A percentile compares a stretch with the other conserved stretches of the same genome.
Evolutionary conservation across 1,139 yeast species (phyloP).

Genomic region (Suhomyces atakaporum): DNA sequence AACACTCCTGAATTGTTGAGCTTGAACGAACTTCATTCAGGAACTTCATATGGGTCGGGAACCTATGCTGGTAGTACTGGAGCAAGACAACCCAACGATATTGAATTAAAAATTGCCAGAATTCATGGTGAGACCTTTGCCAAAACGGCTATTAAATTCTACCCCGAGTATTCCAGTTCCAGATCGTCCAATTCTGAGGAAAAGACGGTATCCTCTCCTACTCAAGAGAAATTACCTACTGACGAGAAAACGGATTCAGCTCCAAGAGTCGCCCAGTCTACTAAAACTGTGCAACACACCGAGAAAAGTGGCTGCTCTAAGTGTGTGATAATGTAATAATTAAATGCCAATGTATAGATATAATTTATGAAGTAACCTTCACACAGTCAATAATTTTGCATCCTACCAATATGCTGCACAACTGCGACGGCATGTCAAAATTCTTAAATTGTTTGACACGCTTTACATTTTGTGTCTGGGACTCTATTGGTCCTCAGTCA

Average conservation of each 20-base stretch:
- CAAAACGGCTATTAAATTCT: constrained; percentile 32
- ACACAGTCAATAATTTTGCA: too few relatives aligned
- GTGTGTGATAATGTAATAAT: constrained; percentile 16
- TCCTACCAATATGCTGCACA: too few relatives aligned
- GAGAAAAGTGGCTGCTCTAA: constrained; percentile 16
- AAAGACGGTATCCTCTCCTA: background rate
- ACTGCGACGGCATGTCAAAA: too few relatives aligned
- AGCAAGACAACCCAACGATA: constrained; percentile 42
- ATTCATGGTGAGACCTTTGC: constrained; percentile 48
- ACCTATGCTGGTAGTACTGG: constrained; percentile 51
- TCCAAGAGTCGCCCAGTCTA: constrained; percentile 11
- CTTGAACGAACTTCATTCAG: constrained; percentile 46
- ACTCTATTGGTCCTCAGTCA: too few relatives aligned
- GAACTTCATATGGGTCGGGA: constrained; percentile 56
- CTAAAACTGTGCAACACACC: constrained; percentile 10
- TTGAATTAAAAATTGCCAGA: constrained; percentile 42
- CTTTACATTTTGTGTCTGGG: too few relatives aligned
- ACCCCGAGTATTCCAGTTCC: constrained; percentile 6
- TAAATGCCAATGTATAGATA: background rate
- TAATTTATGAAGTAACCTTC: too few relatives aligned
- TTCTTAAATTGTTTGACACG: too few relatives aligned
- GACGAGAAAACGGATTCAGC: constrained; percentile 1
- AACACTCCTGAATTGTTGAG: constrained; percentile 35
- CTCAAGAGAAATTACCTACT: constrained; percentile 4
- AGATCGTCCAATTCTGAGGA: background rate